Conservation (phyloP, 805 yeast species). For the Brettanomyces nanus region DNA sequence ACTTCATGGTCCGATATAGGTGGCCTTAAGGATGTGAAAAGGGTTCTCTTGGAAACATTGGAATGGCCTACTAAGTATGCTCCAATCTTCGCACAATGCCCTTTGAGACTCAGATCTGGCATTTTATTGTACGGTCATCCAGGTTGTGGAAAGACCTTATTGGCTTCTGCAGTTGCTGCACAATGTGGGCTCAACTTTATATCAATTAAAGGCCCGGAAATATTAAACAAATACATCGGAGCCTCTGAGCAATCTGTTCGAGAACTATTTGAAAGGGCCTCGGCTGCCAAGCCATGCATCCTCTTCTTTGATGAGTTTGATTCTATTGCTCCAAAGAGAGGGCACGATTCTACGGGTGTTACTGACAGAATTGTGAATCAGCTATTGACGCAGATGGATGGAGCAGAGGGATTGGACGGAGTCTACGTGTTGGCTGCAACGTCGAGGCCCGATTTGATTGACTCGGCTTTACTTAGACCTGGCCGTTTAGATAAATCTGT, state of each 20-base stretch:
- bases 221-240: constrained; percentile 90
- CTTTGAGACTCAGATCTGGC: constrained; percentile 83
- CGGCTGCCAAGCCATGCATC: constrained; percentile 89
- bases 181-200: constrained; percentile 92
- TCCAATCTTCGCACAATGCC: constrained; percentile 86
- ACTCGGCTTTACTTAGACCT: constrained; percentile 89
- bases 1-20: constrained; percentile 86
- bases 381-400: constrained; percentile 96
- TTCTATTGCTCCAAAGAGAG: constrained; percentile 95
- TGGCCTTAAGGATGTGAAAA: constrained; percentile 72
- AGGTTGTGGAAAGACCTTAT: constrained; percentile 91
- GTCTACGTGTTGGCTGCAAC: constrained; percentile 97
- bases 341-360: constrained; percentile 96
- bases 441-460: constrained; percentile 90
- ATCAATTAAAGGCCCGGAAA: constrained; percentile 92
- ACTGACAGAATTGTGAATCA: constrained; percentile 97
- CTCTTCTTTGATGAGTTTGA: constrained; percentile 93
- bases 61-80: constrained; percentile 98
- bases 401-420: constrained; percentile 96
- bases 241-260: constrained; percentile 94
- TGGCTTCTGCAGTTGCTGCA: constrained; percentile 89
- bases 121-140: constrained; percentile 90
- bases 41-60: constrained; percentile 70
- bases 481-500: constrained; percentile 93
- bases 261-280: constrained; percentile 89